Conservation (phyloP, 176 grass and related monocot species). For the Oryza coarctata region DNA sequence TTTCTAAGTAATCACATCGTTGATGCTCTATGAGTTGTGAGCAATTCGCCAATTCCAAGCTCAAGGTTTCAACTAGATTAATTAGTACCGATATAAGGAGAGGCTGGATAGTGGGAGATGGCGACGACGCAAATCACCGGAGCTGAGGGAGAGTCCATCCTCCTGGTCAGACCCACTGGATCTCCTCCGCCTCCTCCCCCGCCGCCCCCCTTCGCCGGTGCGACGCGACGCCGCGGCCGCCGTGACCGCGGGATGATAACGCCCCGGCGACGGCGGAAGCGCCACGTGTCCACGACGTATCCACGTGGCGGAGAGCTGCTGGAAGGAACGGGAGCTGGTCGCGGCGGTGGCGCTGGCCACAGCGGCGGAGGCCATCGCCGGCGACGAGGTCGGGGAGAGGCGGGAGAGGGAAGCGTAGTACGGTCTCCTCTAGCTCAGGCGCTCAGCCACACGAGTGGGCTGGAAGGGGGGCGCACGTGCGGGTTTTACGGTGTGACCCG, state of each 20-base stretch:
- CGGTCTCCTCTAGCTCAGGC: background rate
- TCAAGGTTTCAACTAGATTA: background rate
- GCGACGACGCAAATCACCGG: constrained; percentile 34
- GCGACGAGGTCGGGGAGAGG: constrained; percentile 26
- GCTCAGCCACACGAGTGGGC: constrained; percentile 38
- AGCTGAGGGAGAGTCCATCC: constrained; percentile 39
- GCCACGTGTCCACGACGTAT: background rate
- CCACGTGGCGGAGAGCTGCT: constrained; percentile 2
- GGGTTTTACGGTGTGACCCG: too few species aligned
- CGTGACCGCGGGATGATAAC: constrained; percentile 37
- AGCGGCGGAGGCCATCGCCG: constrained; percentile 39
- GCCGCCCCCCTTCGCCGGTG: constrained; percentile 2
- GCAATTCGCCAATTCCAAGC: background rate
- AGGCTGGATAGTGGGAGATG: background rate
- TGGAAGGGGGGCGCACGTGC: too few species aligned
- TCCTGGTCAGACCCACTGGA: constrained; percentile 41
- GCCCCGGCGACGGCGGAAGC: constrained; percentile 7
- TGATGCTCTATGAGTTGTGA: background rate
- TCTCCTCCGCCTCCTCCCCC: background rate
- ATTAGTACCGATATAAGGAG: background rate
- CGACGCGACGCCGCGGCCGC: constrained; percentile 44
- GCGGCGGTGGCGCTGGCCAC: constrained; percentile 16
- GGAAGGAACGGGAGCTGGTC: constrained; percentile 4
- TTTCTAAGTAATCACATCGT: background rate
- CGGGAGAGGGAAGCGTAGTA: constrained; percentile 7